Conservation (phyloP, 2,329 filamentous ascomycete species). For the Orbilia ellipsospora region DNA sequence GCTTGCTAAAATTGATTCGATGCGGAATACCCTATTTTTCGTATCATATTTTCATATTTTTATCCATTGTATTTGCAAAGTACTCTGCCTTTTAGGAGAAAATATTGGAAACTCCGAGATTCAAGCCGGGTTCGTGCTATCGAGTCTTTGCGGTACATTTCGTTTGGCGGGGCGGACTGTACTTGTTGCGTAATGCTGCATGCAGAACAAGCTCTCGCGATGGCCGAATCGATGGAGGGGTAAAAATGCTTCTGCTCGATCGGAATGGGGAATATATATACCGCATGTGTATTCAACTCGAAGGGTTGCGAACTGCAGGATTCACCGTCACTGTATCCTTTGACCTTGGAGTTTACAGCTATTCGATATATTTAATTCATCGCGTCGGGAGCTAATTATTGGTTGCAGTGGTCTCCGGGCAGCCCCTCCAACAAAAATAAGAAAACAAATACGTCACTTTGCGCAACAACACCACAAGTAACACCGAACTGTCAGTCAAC, state of each 20-base stretch:
- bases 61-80: not conserved
- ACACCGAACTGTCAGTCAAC: too few species aligned
- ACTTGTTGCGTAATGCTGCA: slow-evolving; percentile 53
- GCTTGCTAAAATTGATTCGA: not conserved
- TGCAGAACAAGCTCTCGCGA: slow-evolving; percentile 39
- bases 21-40: not conserved
- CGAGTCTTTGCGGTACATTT: not conserved
- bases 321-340: too few species aligned
- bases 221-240: slow-evolving; percentile 34
- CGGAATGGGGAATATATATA: not conserved
- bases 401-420: not conserved
- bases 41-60: not conserved
- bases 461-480: slow-evolving; percentile 36
- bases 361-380: too few species aligned
- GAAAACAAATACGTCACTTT: slow-evolving; percentile 45
- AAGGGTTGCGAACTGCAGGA: too few species aligned
- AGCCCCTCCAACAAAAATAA: not conserved
- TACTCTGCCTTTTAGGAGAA: not conserved
- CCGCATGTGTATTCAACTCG: not conserved
- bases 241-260: slow-evolving; percentile 1
- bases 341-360: too few species aligned
- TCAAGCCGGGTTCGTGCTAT: not conserved
- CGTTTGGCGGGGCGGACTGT: slow-evolving; percentile 8
- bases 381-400: too few species aligned
- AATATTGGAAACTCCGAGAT: not conserved